Conservation (phyloP, 2,329 filamentous ascomycete genomes). For the Elsinoe necatrix region DNA sequence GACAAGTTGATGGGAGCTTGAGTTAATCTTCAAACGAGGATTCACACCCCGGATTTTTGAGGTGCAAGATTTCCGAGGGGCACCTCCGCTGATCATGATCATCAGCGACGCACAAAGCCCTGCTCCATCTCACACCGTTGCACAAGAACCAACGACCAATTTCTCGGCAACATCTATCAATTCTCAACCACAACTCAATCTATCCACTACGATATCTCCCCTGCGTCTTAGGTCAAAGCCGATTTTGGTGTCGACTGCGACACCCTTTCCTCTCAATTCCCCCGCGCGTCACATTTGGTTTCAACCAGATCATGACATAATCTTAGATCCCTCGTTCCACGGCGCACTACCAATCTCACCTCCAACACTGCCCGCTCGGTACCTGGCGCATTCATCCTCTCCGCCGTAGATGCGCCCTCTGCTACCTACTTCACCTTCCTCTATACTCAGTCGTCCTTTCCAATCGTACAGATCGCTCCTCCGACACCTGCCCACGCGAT, state of each 20-base stretch:
- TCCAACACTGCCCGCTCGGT: not conserved
- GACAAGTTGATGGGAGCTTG: not conserved
- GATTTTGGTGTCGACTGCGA: not conserved
- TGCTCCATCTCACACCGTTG: slow-evolving; percentile 1
- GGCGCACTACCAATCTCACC: not conserved
- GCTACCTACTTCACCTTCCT: not conserved
- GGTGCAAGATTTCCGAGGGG: not conserved
- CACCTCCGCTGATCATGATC: not conserved
- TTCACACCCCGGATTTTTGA: not conserved
- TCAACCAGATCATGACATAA: slow-evolving; percentile 14
- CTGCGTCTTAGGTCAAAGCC: not conserved
- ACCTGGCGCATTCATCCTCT: slow-evolving; percentile 1
- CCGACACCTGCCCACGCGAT: not conserved
- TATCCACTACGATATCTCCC: not conserved
- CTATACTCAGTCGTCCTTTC: not conserved
- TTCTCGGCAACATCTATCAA: slow-evolving; percentile 13
- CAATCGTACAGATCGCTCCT: not conserved
- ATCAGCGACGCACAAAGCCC: not conserved
- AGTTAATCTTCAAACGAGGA: not conserved
- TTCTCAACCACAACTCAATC: not conserved
- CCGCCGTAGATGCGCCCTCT: slow-evolving; percentile 8
- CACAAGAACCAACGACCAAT: slow-evolving; percentile 1
- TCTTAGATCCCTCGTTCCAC: slow-evolving; percentile 3
- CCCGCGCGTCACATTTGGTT: not conserved
- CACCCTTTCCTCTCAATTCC: not conserved